Conservation (phyloP, 164 flowering plant species). For the Buxus sempervirens region DNA sequence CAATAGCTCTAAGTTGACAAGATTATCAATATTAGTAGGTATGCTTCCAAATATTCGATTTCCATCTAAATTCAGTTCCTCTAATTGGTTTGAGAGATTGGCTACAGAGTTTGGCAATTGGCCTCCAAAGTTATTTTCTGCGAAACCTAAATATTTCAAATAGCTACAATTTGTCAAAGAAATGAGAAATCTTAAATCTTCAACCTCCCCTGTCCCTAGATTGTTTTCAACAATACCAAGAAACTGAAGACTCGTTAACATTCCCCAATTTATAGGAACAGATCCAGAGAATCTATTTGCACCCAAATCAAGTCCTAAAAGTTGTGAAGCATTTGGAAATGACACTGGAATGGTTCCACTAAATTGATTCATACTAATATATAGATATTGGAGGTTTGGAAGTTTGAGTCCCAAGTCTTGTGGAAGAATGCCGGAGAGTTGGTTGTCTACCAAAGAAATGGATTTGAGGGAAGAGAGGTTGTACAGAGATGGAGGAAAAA, state of each 20-base stretch:
- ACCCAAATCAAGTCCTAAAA: background rate
- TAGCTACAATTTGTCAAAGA: background rate
- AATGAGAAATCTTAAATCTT: background rate
- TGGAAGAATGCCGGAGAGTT: slow-evolving; percentile 20
- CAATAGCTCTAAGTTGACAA: background rate
- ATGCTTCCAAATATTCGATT: background rate
- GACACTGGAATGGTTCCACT: background rate
- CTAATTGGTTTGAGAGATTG: background rate
- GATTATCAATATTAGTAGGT: background rate
- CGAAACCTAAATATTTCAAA: too few relatives aligned
- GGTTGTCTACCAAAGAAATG: background rate
- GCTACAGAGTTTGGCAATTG: background rate
- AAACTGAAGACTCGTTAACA: background rate
- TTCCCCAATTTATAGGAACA: background rate
- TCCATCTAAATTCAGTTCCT: background rate
- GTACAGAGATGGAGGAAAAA: slow-evolving; percentile 18
- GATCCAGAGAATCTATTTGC: background rate
- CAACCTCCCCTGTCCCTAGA: background rate
- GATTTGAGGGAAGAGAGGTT: slow-evolving; percentile 12
- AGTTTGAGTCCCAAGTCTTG: slow-evolving; percentile 12
- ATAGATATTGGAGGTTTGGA: slow-evolving; percentile 7
- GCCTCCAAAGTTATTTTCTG: background rate
- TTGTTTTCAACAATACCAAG: background rate
- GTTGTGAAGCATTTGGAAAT: background rate
- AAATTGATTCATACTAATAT: background rate